Conservation (phyloP, 179 eudicot species). For the Spergularia azorica region DNA sequence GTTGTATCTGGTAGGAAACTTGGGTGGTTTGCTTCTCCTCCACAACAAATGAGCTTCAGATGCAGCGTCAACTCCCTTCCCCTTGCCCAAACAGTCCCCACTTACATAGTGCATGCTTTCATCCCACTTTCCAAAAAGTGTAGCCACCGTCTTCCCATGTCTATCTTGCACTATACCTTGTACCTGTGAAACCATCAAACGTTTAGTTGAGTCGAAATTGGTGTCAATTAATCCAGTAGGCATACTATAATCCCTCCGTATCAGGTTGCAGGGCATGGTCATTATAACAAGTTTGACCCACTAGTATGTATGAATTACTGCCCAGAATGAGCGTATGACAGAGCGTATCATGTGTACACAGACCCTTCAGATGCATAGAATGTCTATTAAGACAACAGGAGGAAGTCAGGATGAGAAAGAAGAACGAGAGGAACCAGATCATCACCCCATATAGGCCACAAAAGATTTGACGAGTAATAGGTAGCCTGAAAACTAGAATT, state of each 20-base stretch:
- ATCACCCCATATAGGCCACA: not conserved
- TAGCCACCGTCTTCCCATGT: constrained; percentile 80
- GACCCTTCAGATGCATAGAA: not conserved
- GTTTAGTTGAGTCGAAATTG: constrained; percentile 4
- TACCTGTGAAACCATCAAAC: constrained; percentile 51
- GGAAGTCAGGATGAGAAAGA: not conserved
- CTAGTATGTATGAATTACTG: not conserved
- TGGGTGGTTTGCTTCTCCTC: constrained; percentile 82
- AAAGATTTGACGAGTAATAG: not conserved
- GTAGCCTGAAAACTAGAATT: not conserved
- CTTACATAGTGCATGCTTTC: constrained; percentile 85
- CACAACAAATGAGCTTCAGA: constrained; percentile 78
- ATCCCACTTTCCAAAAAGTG: constrained; percentile 95
- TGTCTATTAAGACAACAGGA: not conserved
- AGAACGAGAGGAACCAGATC: not conserved
- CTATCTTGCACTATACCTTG: constrained; percentile 88
- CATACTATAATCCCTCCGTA: constrained; percentile 1
- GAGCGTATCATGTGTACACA: too few relatives aligned
- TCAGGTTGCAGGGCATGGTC: not conserved
- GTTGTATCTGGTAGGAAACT: constrained; percentile 80
- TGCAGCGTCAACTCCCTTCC: constrained; percentile 53
- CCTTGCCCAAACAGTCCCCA: constrained; percentile 72
- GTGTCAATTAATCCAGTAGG: constrained; percentile 2
- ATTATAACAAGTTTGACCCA: not conserved
- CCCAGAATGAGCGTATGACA: too few relatives aligned